Evolutionary conservation across 495 filamentous ascomycete species (phyloP).

Genomic region (Achaetomiella virescens): DNA sequence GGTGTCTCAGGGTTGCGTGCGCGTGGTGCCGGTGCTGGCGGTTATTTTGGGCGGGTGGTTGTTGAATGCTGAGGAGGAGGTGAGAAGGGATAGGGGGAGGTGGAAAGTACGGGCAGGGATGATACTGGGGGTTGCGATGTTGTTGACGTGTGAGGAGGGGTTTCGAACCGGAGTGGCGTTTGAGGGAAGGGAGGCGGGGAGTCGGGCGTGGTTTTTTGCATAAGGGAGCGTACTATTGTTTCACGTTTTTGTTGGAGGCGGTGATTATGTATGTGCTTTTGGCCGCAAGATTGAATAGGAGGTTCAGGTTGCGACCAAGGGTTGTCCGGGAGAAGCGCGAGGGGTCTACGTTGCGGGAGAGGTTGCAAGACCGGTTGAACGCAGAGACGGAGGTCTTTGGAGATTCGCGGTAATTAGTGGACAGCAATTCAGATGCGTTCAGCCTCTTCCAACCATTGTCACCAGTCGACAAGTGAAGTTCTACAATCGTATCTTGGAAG

Average conservation of each 20-base stretch:
- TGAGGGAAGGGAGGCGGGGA: background rate
- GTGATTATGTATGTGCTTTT: background rate
- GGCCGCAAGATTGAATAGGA: background rate
- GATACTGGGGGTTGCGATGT: background rate
- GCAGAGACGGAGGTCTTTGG: conserved; percentile 1
- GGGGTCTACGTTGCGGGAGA: background rate
- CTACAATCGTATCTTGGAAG: no score
- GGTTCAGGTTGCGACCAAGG: background rate
- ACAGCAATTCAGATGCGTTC: background rate
- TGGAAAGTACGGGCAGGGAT: background rate
- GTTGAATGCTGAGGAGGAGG: background rate
- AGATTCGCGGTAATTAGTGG: background rate
- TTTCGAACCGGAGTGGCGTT: background rate
- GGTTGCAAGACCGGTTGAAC: background rate
- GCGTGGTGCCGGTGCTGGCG: conserved; percentile 58
- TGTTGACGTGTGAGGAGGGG: conserved; percentile 2
- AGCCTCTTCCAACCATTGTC: background rate
- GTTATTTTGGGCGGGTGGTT: background rate
- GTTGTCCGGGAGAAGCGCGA: background rate
- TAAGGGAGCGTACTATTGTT: background rate
- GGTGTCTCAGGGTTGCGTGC: conserved; percentile 56
- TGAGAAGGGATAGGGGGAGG: background rate
- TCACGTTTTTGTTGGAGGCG: background rate
- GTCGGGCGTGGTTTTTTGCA: conserved; percentile 4
- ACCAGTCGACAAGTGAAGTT: background rate